These are phyloP conservation scores for Xylariaceae sp. DNA, from an alignment of 2,329 filamentous ascomycete species.

Conservation along the genomic window DNA sequence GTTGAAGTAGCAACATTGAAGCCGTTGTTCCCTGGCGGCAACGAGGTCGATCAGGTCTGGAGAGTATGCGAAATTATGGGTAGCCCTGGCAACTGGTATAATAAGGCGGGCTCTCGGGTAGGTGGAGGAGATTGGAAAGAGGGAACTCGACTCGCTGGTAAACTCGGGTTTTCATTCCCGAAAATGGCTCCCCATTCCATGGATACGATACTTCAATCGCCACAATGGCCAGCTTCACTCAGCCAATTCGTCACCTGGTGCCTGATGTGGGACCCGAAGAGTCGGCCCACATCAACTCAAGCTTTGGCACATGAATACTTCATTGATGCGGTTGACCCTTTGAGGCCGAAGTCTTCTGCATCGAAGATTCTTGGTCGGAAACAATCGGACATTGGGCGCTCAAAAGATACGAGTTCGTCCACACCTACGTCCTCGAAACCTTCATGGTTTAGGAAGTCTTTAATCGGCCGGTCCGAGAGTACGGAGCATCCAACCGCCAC, in stretches of 20 bases:
- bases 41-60: slow-evolving; percentile 99
- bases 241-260: slow-evolving; percentile 98
- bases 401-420: slow-evolving; percentile 66
- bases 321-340: slow-evolving; percentile 85
- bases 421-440: slow-evolving; percentile 77
- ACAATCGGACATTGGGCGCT: slow-evolving; percentile 80
- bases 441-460: slow-evolving; percentile 95
- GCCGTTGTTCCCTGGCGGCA: slow-evolving; percentile 94
- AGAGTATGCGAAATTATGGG: slow-evolving; percentile 99
- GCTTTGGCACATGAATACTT: slow-evolving; percentile 98
- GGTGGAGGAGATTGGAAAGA: slow-evolving; percentile 98
- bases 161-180: slow-evolving; percentile 97
- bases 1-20: slow-evolving; percentile 97
- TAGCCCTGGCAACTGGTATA: slow-evolving; percentile 97
- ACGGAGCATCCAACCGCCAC: slow-evolving; percentile 63
- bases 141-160: slow-evolving; percentile 88
- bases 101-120: slow-evolving; percentile 83
- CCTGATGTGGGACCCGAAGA: slow-evolving; percentile 97
- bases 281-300: slow-evolving; percentile 87
- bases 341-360: slow-evolving; percentile 88
- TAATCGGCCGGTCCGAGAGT: slow-evolving; percentile 80
- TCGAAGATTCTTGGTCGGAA: slow-evolving; percentile 87
- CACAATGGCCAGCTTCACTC: slow-evolving; percentile 89
- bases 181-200: slow-evolving; percentile 99
- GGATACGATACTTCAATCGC: slow-evolving; percentile 88